These are phyloP conservation scores for Ilex asprella DNA, from an alignment of 257 asterid genomes.

Conservation along the genomic window DNA sequence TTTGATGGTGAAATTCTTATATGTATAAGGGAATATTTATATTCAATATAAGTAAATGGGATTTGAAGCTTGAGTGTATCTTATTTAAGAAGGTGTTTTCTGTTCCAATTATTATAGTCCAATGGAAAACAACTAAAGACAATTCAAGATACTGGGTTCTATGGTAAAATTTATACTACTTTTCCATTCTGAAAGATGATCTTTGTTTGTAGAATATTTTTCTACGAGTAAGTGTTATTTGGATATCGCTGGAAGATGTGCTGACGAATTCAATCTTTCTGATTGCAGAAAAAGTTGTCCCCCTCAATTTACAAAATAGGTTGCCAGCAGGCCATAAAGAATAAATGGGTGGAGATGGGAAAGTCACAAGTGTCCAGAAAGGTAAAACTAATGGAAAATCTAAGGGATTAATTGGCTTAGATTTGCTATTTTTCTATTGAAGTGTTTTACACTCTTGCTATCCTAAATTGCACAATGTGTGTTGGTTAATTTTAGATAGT, in stretches of 20 bases:
- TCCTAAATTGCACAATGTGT: too few species aligned
- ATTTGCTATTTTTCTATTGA: neutral
- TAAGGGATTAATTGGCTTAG: neutral
- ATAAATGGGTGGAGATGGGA: slow-evolving; percentile 82
- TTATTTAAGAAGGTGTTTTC: too few species aligned
- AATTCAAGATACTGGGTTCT: too few species aligned
- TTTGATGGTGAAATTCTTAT: too few species aligned
- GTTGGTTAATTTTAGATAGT: too few species aligned
- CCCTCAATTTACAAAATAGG: slow-evolving; percentile 70
- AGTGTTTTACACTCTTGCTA: too few species aligned
- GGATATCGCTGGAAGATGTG: neutral
- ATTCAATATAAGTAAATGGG: too few species aligned
- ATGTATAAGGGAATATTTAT: too few species aligned
- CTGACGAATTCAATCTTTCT: slow-evolving; percentile 13
- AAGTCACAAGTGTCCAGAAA: slow-evolving; percentile 66
- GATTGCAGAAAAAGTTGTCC: slow-evolving; percentile 61
- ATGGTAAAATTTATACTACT: too few species aligned
- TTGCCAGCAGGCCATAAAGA: slow-evolving; percentile 79
- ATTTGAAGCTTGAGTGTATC: too few species aligned
- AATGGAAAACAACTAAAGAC: too few species aligned
- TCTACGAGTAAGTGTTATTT: neutral
- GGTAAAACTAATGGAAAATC: slow-evolving; percentile 35
- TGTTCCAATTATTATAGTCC: too few species aligned
- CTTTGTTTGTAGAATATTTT: neutral
- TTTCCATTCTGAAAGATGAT: neutral